These are phyloP conservation scores for Aspergillus tubingensis DNA, from an alignment of 2,329 filamentous ascomycete species.

Conservation along the genomic window DNA sequence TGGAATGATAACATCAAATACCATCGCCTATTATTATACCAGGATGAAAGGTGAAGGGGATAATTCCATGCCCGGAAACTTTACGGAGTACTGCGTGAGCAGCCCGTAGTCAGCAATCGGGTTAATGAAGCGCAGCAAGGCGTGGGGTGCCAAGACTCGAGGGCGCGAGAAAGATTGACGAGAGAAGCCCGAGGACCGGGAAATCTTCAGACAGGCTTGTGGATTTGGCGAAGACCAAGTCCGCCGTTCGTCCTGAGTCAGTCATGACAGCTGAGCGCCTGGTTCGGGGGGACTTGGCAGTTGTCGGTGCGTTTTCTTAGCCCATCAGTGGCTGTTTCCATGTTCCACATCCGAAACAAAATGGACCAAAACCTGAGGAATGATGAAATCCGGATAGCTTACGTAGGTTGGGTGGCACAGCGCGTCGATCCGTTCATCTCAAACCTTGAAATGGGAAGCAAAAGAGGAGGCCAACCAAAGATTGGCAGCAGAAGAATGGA, in stretches of 20 bases:
- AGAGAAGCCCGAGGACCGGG: neutral
- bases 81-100: neutral
- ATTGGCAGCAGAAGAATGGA: neutral
- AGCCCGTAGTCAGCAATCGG: neutral
- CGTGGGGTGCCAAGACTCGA: neutral
- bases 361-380: neutral
- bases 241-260: neutral
- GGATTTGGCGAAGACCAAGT: too few species aligned
- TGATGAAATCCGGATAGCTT: conserved; percentile 1
- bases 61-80: neutral
- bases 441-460: neutral
- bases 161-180: neutral
- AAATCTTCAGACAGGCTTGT: neutral
- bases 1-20: neutral
- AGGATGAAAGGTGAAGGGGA: neutral
- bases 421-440: neutral
- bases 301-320: neutral
- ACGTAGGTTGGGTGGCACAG: neutral
- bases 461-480: neutral
- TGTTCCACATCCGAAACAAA: neutral
- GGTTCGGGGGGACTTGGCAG: neutral
- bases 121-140: neutral
- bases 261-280: neutral
- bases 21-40: neutral
- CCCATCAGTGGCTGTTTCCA: too few species aligned